A percentile compares a stretch with the other conserved stretches of the same genome.
Evolutionary conservation across 139 green algal genomes (phyloP).

Genomic region (Picochlorum costavermella): DNA sequence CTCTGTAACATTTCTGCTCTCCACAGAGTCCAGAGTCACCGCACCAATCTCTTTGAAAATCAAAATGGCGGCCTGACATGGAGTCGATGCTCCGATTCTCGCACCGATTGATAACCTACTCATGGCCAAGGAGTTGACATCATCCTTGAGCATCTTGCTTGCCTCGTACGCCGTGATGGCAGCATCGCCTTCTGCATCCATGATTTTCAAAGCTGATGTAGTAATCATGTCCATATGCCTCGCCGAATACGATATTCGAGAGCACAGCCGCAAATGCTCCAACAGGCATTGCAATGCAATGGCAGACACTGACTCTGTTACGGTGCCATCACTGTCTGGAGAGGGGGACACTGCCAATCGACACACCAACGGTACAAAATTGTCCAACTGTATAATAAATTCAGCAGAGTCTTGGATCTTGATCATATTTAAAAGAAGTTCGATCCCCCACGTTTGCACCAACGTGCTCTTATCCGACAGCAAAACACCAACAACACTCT

Average conservation of each 20-base stretch:
- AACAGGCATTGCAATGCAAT: slow-evolving; percentile 12
- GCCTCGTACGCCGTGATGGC: slow-evolving; percentile 6
- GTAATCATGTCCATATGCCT: slow-evolving; percentile 29
- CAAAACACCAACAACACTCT: slow-evolving; percentile 32
- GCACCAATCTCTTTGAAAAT: slow-evolving; percentile 28
- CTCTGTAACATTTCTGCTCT: slow-evolving; percentile 31
- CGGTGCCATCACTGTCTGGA: not conserved
- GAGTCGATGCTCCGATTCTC: slow-evolving; percentile 12
- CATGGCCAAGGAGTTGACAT: not conserved
- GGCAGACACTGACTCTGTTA: not conserved
- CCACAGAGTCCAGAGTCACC: slow-evolving; percentile 29
- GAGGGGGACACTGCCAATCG: not conserved
- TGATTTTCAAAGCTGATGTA: slow-evolving; percentile 13
- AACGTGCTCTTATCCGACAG: slow-evolving; percentile 11
- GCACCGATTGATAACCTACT: slow-evolving; percentile 15
- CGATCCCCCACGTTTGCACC: slow-evolving; percentile 20
- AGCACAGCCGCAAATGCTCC: slow-evolving; percentile 33
- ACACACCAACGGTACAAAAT: slow-evolving; percentile 33
- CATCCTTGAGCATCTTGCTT: not conserved
- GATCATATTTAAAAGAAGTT: slow-evolving; percentile 20
- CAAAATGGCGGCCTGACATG: slow-evolving; percentile 20
- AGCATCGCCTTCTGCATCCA: slow-evolving; percentile 2
- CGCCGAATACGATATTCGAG: slow-evolving; percentile 23
- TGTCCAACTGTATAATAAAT: slow-evolving; percentile 32
- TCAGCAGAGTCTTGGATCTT: slow-evolving; percentile 28